Conservation (phyloP, 768 basidiomycete species). For the Lactarius pseudohatsudake region DNA sequence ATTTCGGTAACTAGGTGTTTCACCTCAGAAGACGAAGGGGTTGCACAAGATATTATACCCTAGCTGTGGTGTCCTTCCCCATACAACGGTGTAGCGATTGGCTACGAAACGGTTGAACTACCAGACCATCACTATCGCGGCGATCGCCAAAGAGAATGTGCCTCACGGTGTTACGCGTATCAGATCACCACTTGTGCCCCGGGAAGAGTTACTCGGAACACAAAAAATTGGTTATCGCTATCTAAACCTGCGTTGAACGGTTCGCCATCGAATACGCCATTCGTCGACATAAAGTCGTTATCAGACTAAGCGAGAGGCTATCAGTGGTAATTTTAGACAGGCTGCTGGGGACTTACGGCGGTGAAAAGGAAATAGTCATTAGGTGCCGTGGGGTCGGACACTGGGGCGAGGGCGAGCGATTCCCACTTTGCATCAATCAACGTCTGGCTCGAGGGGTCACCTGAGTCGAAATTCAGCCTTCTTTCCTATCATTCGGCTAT, state of each 20-base stretch:
- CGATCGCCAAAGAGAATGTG: neutral
- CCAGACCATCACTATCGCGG: neutral
- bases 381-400: constrained; percentile 49
- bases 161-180: neutral
- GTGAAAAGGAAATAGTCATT: constrained; percentile 71
- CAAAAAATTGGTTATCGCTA: constrained; percentile 62
- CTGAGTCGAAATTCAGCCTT: constrained; percentile 34
- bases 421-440: constrained; percentile 72
- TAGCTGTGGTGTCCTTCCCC: neutral
- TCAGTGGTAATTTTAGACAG: neutral
- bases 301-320: constrained; percentile 43
- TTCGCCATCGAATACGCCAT: constrained; percentile 51
- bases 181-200: constrained; percentile 27
- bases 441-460: constrained; percentile 47
- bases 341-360: constrained; percentile 38
- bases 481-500: constrained; percentile 5
- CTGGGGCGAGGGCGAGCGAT: constrained; percentile 57
- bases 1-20: neutral
- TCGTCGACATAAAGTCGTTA: constrained; percentile 59
- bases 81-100: neutral
- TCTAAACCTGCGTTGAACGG: constrained; percentile 55
- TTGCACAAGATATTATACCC: neutral
- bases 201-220: constrained; percentile 60
- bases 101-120: neutral
- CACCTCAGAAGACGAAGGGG: neutral